A percentile compares a stretch with the other conserved stretches of the same genome.
Conservation (phyloP, 2,329 filamentous ascomycete genomes). For the Monilinia aucupariae region DNA sequence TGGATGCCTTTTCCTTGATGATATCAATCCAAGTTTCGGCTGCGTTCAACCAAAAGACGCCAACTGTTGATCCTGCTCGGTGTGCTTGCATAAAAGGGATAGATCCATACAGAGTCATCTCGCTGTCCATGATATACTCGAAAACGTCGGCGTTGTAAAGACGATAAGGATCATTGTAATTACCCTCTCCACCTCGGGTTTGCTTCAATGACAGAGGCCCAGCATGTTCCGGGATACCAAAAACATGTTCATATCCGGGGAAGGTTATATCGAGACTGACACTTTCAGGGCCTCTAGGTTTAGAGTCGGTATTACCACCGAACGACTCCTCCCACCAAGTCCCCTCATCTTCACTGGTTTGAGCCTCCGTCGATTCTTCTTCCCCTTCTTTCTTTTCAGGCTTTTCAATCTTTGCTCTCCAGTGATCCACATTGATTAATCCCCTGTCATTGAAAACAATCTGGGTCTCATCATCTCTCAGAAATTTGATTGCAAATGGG, state of each 20-base stretch:
- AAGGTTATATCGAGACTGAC: slow-evolving; percentile 89
- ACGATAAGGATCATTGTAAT: slow-evolving; percentile 84
- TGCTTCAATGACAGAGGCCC: slow-evolving; percentile 83
- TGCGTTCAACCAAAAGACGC: slow-evolving; percentile 94
- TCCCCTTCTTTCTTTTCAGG: slow-evolving; percentile 35
- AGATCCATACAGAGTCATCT: slow-evolving; percentile 96
- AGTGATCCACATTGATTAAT: slow-evolving; percentile 89
- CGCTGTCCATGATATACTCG: slow-evolving; percentile 93
- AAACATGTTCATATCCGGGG: slow-evolving; percentile 85
- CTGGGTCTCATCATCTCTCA: slow-evolving; percentile 73
- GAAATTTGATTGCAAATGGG: slow-evolving; percentile 83
- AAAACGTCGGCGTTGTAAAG: slow-evolving; percentile 97
- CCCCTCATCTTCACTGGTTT: slow-evolving; percentile 64
- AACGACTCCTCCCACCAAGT: slow-evolving; percentile 99
- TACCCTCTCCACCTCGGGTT: slow-evolving; percentile 81
- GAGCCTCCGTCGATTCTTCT: slow-evolving; percentile 37
- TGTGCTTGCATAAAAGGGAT: slow-evolving; percentile 99
- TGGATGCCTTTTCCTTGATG: slow-evolving; percentile 66
- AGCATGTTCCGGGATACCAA: slow-evolving; percentile 88
- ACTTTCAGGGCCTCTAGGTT: slow-evolving; percentile 92
- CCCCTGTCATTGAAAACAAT: slow-evolving; percentile 88
- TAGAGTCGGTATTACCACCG: slow-evolving; percentile 89
- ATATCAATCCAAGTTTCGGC: slow-evolving; percentile 98
- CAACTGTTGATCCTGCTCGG: slow-evolving; percentile 85
- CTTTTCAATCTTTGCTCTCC: slow-evolving; percentile 76